Evolutionary conservation across 768 basidiomycete genomes (phyloP).

Genomic region (Pulveroboletus sp.): DNA sequence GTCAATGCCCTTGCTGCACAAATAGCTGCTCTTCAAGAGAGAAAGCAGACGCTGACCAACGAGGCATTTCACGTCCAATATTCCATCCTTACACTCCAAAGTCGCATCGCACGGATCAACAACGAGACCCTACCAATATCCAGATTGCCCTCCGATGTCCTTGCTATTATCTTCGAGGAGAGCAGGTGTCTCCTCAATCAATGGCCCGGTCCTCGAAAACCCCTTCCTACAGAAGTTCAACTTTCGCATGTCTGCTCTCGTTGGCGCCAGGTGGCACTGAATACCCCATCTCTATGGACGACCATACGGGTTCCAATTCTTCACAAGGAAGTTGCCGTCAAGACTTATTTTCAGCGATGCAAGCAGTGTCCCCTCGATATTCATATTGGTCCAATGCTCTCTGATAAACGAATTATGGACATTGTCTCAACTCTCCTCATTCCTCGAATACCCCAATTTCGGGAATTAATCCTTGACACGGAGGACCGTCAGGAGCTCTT

Average conservation of each 20-base stretch:
- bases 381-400: conserved; percentile 28
- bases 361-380: conserved; percentile 29
- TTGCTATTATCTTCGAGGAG: conserved; percentile 33
- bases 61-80: conserved; percentile 25
- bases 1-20: conserved; percentile 19
- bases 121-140: conserved; percentile 29
- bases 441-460: conserved; percentile 29
- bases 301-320: conserved; percentile 31
- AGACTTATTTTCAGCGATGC: conserved; percentile 30
- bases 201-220: conserved; percentile 26
- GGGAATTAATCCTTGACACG: conserved; percentile 29
- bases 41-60: conserved; percentile 17
- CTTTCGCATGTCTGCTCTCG: conserved; percentile 33
- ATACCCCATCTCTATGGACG: conserved; percentile 34
- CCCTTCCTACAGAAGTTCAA: conserved; percentile 31
- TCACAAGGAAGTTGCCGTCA: conserved; percentile 25
- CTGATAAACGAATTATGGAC: conserved; percentile 21
- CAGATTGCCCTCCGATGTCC: conserved; percentile 29
- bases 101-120: conserved; percentile 30
- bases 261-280: conserved; percentile 35
- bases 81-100: conserved; percentile 28
- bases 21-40: conserved; percentile 21
- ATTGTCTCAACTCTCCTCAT: conserved; percentile 25
- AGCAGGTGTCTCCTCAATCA: conserved; percentile 24
- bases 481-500: conserved; percentile 30